Evolutionary conservation across 345 rosid species (phyloP), one percentile per base, ranked within the genome.

Genomic region (Balakata baccata): DNA sequence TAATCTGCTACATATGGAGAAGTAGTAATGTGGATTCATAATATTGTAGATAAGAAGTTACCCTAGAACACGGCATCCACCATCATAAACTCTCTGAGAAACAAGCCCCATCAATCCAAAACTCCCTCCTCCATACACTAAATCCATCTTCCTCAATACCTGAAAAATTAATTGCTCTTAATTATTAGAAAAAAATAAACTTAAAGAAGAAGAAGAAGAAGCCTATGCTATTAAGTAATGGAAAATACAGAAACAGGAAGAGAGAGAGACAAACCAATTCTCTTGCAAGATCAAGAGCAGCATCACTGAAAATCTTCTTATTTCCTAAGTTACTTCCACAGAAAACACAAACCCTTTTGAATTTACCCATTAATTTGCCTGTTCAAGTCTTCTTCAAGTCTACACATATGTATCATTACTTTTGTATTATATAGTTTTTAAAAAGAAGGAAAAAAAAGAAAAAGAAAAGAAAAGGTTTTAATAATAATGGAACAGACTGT

Each of bases 301-400:
- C 84, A 41, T 83, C 86, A 54, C 78, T 83, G 74, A 80, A 83
- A 7, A 83, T 65, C 65, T 54, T 72, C 56, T 76, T 80, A 7
- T 80, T 77, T 12, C 86, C 86, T 34, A 79, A 73, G 43, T 78
- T 83, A 51, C 86, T 83, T 78, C 86, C 86, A 83, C 86, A 83
- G 52, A 80, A 83, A 17, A 83, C 86, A 73, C 86, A 80, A n/a
- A 83, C 84, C 76, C 80, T 83, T 62, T 75, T 80, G 72, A 83
- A 80, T 41, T 75, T 83, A 12, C 82, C 78, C 86, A 83, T 82
- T 12, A 6, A 37, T n/a, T 51, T 29, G 34, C 2, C 34, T 29
- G 34, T 29, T 29, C 34, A 51, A 11, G 54, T 1, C 16, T 11
- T 50, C 54, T 50, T 50, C 54, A 50, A 50, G 9, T 1, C 16